Evolutionary conservation across 2,329 filamentous ascomycete genomes (phyloP).

Genomic region (Colletotrichum chrysophilum): DNA sequence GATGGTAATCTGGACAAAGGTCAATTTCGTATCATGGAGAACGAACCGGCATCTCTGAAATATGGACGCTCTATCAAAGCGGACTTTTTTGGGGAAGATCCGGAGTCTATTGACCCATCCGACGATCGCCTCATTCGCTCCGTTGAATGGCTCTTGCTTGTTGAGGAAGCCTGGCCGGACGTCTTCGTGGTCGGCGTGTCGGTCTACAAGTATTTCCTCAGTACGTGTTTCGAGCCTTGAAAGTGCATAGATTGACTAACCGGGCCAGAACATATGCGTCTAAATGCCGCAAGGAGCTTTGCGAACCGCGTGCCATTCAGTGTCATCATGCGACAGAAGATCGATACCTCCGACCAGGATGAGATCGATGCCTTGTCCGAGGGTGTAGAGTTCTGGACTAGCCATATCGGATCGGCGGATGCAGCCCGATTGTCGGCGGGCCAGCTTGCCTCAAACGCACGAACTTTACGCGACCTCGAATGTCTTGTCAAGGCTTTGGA

Average conservation of each 20-base stretch:
- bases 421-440: conserved; percentile 42
- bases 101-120: conserved; percentile 58
- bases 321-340: conserved; percentile 50
- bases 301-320: conserved; percentile 56
- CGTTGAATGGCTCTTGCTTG: conserved; percentile 83
- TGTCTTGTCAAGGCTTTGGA: conserved; percentile 69
- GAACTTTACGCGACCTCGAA: conserved; percentile 73
- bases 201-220: conserved; percentile 83
- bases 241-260: conserved; percentile 17
- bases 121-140: conserved; percentile 77
- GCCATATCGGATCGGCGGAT: conserved; percentile 38
- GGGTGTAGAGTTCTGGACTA: conserved; percentile 44
- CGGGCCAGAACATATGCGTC: conserved; percentile 49
- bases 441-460: conserved; percentile 58
- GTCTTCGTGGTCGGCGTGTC: conserved; percentile 72
- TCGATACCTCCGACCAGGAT: conserved; percentile 40
- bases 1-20: conserved; percentile 40
- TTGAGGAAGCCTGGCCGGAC: conserved; percentile 74
- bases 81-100: conserved; percentile 73
- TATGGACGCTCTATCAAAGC: conserved; percentile 70
- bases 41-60: conserved; percentile 54
- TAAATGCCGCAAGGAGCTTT: conserved; percentile 60
- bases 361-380: conserved; percentile 39
- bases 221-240: conserved; percentile 61
- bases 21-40: conserved; percentile 57